Percentiles rank a stretch among this genome's conserved stretches.
phyloP scores from a whole-genome alignment of 345 rosid species.

The Luvunga scandens region DNA sequence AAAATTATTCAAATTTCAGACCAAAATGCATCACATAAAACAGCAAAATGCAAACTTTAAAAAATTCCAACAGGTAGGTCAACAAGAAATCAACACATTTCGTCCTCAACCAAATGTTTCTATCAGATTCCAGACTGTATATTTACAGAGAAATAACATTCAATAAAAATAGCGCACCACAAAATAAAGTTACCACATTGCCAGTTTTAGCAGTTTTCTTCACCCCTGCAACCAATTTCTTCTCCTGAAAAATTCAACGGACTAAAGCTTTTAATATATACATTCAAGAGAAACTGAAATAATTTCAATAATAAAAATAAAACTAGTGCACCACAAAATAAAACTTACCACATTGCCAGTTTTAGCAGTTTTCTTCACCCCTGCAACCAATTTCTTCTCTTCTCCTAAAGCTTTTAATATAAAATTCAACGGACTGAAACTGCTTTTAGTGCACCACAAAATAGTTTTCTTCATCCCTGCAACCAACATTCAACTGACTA shows the following conservation, averaged over 20 bases:
- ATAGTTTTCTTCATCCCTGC: constrained; percentile 89
- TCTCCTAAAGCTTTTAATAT: constrained; percentile 14
- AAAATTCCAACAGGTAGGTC: no score
- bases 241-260: no score
- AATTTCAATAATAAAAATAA: neutral
- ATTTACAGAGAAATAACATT: neutral
- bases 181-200: no score
- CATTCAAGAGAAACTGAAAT: neutral
- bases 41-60: neutral
- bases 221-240: constrained; percentile 93
- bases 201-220: no score
- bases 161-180: neutral
- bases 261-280: neutral
- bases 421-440: neutral
- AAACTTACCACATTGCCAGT: constrained; percentile 91
- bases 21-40: no score
- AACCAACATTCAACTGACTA: constrained; percentile 41
- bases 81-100: neutral
- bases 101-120: neutral
- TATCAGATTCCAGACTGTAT: neutral
- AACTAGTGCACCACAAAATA: neutral
- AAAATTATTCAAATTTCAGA: neutral
- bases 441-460: neutral
- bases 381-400: constrained; percentile 96
- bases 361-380: constrained; percentile 92